Conservation (phyloP, 192 early-diverging fungal species). For the Rhizophagus clarus region DNA sequence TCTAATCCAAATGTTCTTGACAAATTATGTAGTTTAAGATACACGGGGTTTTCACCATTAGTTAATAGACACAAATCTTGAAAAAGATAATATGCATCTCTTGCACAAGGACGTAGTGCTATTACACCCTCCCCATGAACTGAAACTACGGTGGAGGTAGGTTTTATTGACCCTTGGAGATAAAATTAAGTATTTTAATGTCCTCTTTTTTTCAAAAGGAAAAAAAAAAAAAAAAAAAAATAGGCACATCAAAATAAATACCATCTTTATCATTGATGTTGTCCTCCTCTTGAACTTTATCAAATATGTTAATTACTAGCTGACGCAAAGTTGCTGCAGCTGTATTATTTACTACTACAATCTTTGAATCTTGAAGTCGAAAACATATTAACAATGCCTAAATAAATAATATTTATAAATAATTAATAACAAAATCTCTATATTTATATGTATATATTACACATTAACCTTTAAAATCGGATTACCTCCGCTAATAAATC, state of each 20-base stretch:
- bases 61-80: conserved; percentile 87
- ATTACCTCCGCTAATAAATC: conserved; percentile 77
- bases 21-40: conserved; percentile 51
- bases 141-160: conserved; percentile 26
- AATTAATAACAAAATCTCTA: background rate
- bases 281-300: conserved; percentile 76
- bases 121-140: conserved; percentile 30
- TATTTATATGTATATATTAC: too few relatives aligned
- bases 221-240: too few relatives aligned
- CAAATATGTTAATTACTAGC: conserved; percentile 82
- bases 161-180: conserved; percentile 16
- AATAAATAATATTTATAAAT: background rate
- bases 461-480: background rate
- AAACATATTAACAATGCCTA: conserved; percentile 83
- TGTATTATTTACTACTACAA: conserved; percentile 80
- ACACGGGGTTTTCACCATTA: conserved; percentile 66
- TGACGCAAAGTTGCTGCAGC: conserved; percentile 86
- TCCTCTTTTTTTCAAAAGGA: too few relatives aligned
- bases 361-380: conserved; percentile 81
- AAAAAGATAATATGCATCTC: conserved; percentile 88
- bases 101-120: conserved; percentile 58
- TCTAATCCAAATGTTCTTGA: conserved; percentile 86
- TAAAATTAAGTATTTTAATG: background rate
- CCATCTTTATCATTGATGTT: conserved; percentile 35
- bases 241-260: conserved; percentile 11